Conservation (phyloP, 1,139 yeast species). For the Candida gigantensis region DNA sequence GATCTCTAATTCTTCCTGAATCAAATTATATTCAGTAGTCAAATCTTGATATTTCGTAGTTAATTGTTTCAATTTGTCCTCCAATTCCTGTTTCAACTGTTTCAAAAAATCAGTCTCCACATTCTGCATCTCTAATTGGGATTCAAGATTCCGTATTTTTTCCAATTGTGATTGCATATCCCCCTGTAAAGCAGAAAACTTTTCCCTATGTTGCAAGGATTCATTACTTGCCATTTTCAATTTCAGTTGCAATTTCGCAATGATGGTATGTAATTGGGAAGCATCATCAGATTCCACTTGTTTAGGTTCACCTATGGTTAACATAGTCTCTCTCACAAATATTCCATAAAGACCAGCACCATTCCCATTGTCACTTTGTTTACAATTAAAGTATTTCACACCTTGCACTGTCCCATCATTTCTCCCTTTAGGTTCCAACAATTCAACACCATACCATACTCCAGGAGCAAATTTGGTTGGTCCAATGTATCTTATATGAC, state of each 20-base stretch:
- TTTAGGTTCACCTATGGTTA: conserved; percentile 1
- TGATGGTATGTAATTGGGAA: conserved; percentile 34
- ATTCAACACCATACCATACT: conserved; percentile 78
- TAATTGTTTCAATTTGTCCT: conserved; percentile 27
- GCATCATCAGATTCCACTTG: conserved; percentile 4
- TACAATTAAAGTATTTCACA: conserved; percentile 58
- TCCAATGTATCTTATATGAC: conserved; percentile 53
- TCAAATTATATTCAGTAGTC: conserved; percentile 38
- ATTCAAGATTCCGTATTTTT: conserved; percentile 26
- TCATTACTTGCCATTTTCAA: conserved; percentile 34
- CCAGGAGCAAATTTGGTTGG: conserved; percentile 61
- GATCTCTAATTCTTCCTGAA: conserved; percentile 50
- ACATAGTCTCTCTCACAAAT: conserved; percentile 45
- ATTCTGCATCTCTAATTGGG: conserved; percentile 48
- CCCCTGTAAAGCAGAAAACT: conserved; percentile 20
- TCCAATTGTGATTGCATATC: conserved; percentile 14
- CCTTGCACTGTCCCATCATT: conserved; percentile 80
- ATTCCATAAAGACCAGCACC: conserved; percentile 57
- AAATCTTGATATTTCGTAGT: conserved; percentile 38
- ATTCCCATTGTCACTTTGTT: conserved; percentile 21
- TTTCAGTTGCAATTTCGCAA: conserved; percentile 46
- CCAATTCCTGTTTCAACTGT: conserved; percentile 40
- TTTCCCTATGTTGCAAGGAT: conserved; percentile 22
- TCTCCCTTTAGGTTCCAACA: conserved; percentile 65
- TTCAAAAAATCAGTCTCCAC: conserved; percentile 57